Evolutionary conservation across 208 protist species (phyloP).

Genomic region (Acanthamoeba polyphaga): DNA sequence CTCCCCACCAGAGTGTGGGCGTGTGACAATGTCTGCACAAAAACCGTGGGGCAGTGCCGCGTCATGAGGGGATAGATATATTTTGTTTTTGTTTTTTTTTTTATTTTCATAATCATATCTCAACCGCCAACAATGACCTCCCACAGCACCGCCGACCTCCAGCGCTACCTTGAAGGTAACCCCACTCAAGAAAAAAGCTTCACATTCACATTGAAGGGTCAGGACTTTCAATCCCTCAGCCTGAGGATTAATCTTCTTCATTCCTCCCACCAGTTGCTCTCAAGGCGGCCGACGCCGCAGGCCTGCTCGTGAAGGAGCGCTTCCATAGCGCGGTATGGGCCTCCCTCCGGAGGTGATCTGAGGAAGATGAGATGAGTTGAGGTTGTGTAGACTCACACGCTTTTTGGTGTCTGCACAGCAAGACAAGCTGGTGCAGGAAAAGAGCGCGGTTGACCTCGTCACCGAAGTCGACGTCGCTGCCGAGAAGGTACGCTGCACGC

Average conservation of each 20-base stretch:
- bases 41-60: no score
- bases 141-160: background rate
- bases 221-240: background rate
- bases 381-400: background rate
- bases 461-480: conserved; percentile 81
- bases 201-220: no score
- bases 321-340: background rate
- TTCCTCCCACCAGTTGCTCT: background rate
- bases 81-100: no score
- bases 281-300: background rate
- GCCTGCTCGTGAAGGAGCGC: background rate
- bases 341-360: background rate
- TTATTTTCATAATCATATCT: no score
- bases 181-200: no score
- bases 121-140: background rate
- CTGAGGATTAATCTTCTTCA: background rate
- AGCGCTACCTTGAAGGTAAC: background rate
- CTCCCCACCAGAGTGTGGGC: no score
- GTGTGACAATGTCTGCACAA: no score
- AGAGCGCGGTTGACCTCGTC: conserved; percentile 79
- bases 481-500: conserved; percentile 39
- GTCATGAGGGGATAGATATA: no score
- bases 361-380: background rate
- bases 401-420: background rate
- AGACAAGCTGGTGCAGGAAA: conserved; percentile 71